These are phyloP conservation scores for Schrenkiella parvula DNA, from an alignment of 345 rosid genomes.

Conservation along the genomic window DNA sequence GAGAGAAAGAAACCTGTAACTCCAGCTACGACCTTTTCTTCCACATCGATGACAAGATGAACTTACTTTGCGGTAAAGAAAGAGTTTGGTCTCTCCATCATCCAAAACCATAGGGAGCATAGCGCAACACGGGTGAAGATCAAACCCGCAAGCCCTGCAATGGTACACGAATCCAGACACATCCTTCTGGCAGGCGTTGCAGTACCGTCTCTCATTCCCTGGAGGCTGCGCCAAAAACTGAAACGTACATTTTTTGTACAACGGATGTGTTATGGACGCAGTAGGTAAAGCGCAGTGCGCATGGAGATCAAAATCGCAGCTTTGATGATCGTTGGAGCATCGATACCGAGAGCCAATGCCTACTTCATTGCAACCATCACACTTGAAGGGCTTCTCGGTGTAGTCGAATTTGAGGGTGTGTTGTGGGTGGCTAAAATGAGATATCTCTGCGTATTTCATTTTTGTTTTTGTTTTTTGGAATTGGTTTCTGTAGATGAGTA, in stretches of 20 bases:
- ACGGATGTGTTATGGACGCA: conserved; percentile 50
- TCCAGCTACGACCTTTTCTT: conserved; percentile 88
- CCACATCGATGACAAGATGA: conserved; percentile 75
- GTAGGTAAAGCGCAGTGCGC: conserved; percentile 67
- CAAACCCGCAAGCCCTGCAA: conserved; percentile 75
- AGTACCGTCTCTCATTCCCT: conserved; percentile 51
- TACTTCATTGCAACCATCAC: conserved; percentile 92
- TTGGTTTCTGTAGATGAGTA: not conserved
- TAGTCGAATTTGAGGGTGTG: conserved; percentile 60
- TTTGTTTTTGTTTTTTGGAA: not conserved
- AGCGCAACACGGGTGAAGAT: conserved; percentile 96
- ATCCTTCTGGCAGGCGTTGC: conserved; percentile 85
- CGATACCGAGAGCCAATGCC: conserved; percentile 83
- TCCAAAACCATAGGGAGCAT: conserved; percentile 75
- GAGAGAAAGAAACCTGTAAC: conserved; percentile 55
- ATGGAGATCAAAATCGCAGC: conserved; percentile 81
- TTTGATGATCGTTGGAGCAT: conserved; percentile 33
- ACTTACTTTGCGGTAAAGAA: conserved; percentile 67
- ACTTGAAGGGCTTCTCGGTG: conserved; percentile 77
- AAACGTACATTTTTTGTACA: conserved; percentile 86
- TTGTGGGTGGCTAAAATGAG: conserved; percentile 74
- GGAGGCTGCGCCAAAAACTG: conserved; percentile 64
- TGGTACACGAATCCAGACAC: conserved; percentile 75
- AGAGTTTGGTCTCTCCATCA: conserved; percentile 70
- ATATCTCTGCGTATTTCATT: conserved; percentile 72